Conservation (phyloP, 805 yeast genomes). For the Cyberlindnera maclurae region DNA sequence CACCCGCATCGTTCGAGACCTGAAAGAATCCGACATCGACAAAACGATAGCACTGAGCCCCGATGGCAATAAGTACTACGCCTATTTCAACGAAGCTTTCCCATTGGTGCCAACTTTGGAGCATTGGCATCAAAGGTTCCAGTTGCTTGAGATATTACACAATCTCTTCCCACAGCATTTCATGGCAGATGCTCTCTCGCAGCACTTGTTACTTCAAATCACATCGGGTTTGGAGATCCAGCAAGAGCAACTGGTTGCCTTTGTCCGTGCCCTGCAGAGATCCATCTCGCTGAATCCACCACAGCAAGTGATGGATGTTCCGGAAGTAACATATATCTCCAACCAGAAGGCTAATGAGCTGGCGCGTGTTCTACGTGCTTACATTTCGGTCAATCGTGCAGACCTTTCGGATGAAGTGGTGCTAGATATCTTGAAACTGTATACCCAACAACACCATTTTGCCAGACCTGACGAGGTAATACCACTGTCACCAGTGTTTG, state of each 20-base stretch:
- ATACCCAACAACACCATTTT: slow-evolving; percentile 19
- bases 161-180: slow-evolving; percentile 8
- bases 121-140: slow-evolving; percentile 13
- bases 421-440: slow-evolving; percentile 13
- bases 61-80: not conserved
- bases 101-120: slow-evolving; percentile 14
- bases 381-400: slow-evolving; percentile 8
- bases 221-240: slow-evolving; percentile 14
- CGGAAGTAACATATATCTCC: slow-evolving; percentile 1
- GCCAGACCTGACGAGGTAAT: slow-evolving; percentile 3
- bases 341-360: slow-evolving; percentile 7
- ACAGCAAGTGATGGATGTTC: not conserved
- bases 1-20: slow-evolving; percentile 2
- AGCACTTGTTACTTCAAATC: slow-evolving; percentile 10
- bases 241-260: slow-evolving; percentile 6
- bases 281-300: slow-evolving; percentile 8
- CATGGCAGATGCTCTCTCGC: slow-evolving; percentile 4
- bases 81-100: slow-evolving; percentile 8
- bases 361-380: slow-evolving; percentile 7
- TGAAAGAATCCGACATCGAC: slow-evolving; percentile 3
- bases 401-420: slow-evolving; percentile 11
- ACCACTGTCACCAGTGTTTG: slow-evolving; percentile 10
- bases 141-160: slow-evolving; percentile 9
- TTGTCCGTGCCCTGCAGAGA: slow-evolving; percentile 2
- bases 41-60: slow-evolving; percentile 1